Percentiles rank a stretch among this genome's conserved stretches.
Evolutionary conservation across 129 eudicot species (phyloP).

Genomic region (Saposhnikovia divaricata): DNA sequence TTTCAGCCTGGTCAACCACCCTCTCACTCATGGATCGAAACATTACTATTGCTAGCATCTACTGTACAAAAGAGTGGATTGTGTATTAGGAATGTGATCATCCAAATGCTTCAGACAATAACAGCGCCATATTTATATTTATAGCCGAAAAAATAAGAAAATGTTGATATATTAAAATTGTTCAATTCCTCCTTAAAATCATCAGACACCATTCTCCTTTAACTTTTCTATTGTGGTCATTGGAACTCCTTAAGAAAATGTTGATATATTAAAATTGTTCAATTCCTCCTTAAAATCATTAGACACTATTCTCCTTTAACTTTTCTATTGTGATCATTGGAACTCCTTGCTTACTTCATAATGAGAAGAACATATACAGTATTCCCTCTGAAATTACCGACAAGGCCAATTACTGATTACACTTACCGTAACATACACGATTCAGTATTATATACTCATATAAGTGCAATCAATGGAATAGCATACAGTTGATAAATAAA

Average conservation of each 20-base stretch:
- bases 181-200: not conserved
- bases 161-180: not conserved
- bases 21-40: slow-evolving; percentile 26
- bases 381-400: not conserved
- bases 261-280: too few relatives aligned
- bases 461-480: too few relatives aligned
- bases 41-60: slow-evolving; percentile 55
- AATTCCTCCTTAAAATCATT: too few relatives aligned
- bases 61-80: slow-evolving; percentile 21
- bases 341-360: not conserved
- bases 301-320: too few relatives aligned
- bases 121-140: not conserved
- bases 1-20: slow-evolving; percentile 40
- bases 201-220: not conserved
- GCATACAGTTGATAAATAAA: too few relatives aligned
- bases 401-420: not conserved
- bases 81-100: not conserved
- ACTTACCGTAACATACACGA: too few relatives aligned
- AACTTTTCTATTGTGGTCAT: not conserved
- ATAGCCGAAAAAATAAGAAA: not conserved
- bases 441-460: too few relatives aligned
- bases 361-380: not conserved
- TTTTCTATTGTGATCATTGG: too few relatives aligned
- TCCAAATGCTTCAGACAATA: not conserved
- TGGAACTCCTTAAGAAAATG: too few relatives aligned